Evolutionary conservation across 495 filamentous ascomycete genomes (phyloP).

Genomic region (Lepidopterella palustris): DNA sequence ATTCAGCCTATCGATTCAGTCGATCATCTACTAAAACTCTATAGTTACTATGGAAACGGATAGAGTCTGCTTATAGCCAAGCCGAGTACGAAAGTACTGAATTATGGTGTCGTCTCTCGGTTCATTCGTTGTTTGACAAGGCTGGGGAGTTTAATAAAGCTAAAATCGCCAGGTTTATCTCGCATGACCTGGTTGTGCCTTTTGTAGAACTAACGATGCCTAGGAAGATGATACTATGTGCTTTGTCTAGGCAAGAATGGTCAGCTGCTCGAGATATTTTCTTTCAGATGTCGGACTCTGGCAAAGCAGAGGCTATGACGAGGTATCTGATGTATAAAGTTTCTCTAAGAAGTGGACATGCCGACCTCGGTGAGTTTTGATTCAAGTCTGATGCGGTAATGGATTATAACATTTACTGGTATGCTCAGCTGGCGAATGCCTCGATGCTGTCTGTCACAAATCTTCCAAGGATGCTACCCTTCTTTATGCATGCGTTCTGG

Average conservation of each 20-base stretch:
- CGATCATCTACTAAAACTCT: not conserved
- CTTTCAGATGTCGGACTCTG: constrained; percentile 52
- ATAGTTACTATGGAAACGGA: constrained; percentile 73
- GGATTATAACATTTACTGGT: constrained; percentile 7
- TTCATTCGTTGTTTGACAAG: constrained; percentile 57
- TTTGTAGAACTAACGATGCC: constrained; percentile 24
- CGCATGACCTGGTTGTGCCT: too few relatives aligned
- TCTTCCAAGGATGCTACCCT: constrained; percentile 50
- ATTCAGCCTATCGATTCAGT: not conserved
- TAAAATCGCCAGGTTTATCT: constrained; percentile 59
- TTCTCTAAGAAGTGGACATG: constrained; percentile 54
- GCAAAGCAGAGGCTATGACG: constrained; percentile 54
- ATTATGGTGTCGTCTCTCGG: constrained; percentile 66
- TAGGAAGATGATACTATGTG: constrained; percentile 67
- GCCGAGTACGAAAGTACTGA: constrained; percentile 50
- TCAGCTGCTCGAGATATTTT: constrained; percentile 50
- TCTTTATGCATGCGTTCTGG: constrained; percentile 69
- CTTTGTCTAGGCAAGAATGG: constrained; percentile 49
- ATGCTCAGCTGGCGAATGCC: constrained; percentile 47
- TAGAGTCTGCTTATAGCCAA: constrained; percentile 52
- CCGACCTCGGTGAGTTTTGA: constrained; percentile 43
- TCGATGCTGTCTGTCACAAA: constrained; percentile 46
- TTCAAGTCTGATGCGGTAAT: not conserved
- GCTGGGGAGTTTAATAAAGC: constrained; percentile 56
- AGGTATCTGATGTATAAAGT: constrained; percentile 70